phyloP scores from a whole-genome alignment of 495 filamentous ascomycete genomes.

The Neurospora intermedia region DNA sequence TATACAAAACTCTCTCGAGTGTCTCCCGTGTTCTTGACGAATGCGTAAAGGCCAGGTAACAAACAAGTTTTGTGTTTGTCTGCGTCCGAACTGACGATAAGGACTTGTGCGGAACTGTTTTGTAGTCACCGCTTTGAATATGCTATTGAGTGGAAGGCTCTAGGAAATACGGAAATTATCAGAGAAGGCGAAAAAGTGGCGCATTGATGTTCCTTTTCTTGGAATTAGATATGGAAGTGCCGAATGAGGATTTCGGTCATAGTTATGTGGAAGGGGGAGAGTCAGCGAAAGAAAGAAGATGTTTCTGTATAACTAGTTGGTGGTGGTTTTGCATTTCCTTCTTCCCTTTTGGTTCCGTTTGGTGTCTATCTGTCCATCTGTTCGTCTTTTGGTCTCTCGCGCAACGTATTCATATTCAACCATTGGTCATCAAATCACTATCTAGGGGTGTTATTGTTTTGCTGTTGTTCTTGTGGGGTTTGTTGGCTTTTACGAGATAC shows the following conservation, averaged over 20 bases:
- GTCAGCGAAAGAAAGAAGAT: neutral
- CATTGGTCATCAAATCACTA: neutral
- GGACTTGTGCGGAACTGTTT: neutral
- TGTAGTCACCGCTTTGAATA: neutral
- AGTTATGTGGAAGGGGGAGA: neutral
- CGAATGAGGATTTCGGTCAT: neutral
- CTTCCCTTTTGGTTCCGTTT: neutral
- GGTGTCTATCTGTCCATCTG: neutral
- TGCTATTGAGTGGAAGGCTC: neutral
- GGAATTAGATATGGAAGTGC: neutral
- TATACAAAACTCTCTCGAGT: neutral
- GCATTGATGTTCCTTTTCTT: neutral
- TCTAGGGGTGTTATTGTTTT: neutral
- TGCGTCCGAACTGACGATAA: neutral
- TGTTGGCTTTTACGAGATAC: neutral
- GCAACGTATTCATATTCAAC: neutral
- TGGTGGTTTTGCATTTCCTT: conserved; percentile 1
- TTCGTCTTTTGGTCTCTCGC: neutral
- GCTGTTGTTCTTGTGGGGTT: neutral
- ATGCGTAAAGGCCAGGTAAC: neutral
- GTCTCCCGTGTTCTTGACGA: neutral
- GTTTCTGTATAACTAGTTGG: conserved; percentile 15
- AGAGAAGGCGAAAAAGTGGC: neutral
- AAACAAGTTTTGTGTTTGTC: neutral
- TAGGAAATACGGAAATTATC: neutral